These are phyloP conservation scores for Drechmeria coniospora DNA, from an alignment of 2,329 filamentous ascomycete species.

Conservation along the genomic window DNA sequence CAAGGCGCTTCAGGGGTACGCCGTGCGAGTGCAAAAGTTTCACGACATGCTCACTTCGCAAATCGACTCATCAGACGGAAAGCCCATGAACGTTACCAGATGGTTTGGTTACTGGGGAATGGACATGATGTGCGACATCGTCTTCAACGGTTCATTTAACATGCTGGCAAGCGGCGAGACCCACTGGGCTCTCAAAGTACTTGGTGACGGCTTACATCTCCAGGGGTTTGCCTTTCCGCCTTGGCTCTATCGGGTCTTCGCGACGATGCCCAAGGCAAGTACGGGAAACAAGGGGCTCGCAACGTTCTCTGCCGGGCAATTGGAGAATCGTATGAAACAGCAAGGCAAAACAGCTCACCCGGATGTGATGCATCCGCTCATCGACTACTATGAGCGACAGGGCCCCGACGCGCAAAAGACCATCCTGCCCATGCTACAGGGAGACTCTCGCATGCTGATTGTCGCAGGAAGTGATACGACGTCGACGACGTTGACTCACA, in stretches of 20 bases:
- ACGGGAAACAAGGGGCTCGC: background rate
- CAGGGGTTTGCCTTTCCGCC: constrained; percentile 1
- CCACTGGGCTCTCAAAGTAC: background rate
- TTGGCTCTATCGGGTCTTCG: constrained; percentile 2
- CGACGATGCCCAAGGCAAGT: background rate
- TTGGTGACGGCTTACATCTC: constrained; percentile 1
- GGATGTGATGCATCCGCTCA: background rate
- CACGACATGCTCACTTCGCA: constrained; percentile 1
- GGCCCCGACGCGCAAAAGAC: background rate
- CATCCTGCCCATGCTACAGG: constrained; percentile 1
- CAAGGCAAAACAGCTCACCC: constrained; percentile 1
- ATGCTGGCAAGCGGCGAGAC: constrained; percentile 2
- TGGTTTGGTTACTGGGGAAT: constrained; percentile 3
- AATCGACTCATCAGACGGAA: background rate
- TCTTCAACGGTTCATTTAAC: constrained; percentile 3
- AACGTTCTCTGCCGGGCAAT: background rate
- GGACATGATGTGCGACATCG: constrained; percentile 4
- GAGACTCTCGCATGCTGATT: constrained; percentile 2
- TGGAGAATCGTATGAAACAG: constrained; percentile 1
- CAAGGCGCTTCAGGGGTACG: constrained; percentile 1
- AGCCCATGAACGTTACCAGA: constrained; percentile 2
- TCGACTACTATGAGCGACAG: background rate
- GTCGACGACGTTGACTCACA: background rate
- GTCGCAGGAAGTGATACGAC: constrained; percentile 4
- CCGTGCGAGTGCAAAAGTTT: constrained; percentile 1